Evolutionary conservation across 73 alveolate species (phyloP), one percentile per base, ranked within the genome.

Genomic region (Paramecium caudatum): DNA sequence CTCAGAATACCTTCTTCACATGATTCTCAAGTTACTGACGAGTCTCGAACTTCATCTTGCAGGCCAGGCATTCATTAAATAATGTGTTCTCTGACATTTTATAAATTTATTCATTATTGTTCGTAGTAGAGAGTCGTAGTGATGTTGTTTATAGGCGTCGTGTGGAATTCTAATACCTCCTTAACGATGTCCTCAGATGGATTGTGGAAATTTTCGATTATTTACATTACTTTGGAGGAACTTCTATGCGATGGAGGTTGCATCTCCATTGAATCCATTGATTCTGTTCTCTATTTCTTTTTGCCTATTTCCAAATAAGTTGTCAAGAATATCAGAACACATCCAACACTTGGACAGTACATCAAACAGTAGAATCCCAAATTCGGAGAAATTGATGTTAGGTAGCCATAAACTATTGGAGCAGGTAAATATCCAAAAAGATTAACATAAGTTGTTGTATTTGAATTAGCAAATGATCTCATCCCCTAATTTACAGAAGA

Each of bases 341-440:
- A 15, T 7, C 82, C 82, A 17, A 25, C 82, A 3, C 46, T 27
- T 41, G 88, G 88, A 74, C 68, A 74, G 6, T 19, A 74, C 88
- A 74, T 74, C 21, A 74, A 74, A 43, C 62, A 74, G 43, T 27
- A 41, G 19, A 36, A 27, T 27, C 88, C 88, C 43, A 45, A 30
- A 37, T 43, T 74, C 1, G 68, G 88, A 12, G 69, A 19, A 5
- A 86, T 17, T 23, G 63, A 63, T 13, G 63, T 62, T 16, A 86
- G 30, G 43, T 94, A 62, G 12, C 99, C 99, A 94, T 97, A 97
- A 45, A 97, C 86, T 82, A 84, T 90, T 0, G 99, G 99, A 16
- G 99, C 95, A 8, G 99, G 99, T 15, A 97, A 70, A 91, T 91
- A 97, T 5, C 99, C 99, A 34, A 97, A 83, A 19, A 97, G 82